A percentile compares a stretch with the other conserved stretches of the same genome.
Evolutionary conservation across 192 early-diverging fungal genomes (phyloP).

Genomic region (Coemansia nantahalensis): DNA sequence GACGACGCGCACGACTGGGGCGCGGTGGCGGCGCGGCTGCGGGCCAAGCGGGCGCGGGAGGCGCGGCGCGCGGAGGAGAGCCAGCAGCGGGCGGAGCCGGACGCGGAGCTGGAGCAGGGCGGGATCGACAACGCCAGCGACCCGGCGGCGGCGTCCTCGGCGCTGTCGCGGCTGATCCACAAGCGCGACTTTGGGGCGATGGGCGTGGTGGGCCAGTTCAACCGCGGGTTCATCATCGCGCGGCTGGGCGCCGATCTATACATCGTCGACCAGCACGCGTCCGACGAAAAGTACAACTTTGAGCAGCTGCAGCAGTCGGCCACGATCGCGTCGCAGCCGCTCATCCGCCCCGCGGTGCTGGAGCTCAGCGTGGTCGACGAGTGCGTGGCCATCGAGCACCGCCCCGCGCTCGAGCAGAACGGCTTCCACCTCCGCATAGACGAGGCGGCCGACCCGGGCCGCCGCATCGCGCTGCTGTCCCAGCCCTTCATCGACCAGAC

Average conservation of each 20-base stretch:
- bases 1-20: conserved; percentile 29
- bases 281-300: conserved; percentile 97
- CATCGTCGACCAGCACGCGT: conserved; percentile 97
- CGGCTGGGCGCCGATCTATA: conserved; percentile 68
- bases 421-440: conserved; percentile 77
- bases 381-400: conserved; percentile 69
- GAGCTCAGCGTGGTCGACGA: conserved; percentile 80
- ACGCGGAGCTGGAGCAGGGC: conserved; percentile 9
- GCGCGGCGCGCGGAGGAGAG: conserved; percentile 11
- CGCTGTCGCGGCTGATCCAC: conserved; percentile 54
- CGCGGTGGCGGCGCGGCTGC: conserved; percentile 5
- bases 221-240: conserved; percentile 90
- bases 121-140: conserved; percentile 19
- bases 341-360: conserved; percentile 68
- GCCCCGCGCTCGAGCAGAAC: conserved; percentile 70
- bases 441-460: conserved; percentile 55
- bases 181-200: conserved; percentile 83
- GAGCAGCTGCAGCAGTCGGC: conserved; percentile 72
- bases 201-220: conserved; percentile 94
- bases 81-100: conserved; percentile 1
- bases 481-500: conserved; percentile 75
- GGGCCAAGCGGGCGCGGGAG: conserved; percentile 9
- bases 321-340: conserved; percentile 60
- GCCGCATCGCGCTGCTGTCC: conserved; percentile 61
- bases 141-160: conserved; percentile 13